These are phyloP conservation scores for Neocucurbitaria cava DNA, from an alignment of 2,329 filamentous ascomycete species.

Conservation along the genomic window DNA sequence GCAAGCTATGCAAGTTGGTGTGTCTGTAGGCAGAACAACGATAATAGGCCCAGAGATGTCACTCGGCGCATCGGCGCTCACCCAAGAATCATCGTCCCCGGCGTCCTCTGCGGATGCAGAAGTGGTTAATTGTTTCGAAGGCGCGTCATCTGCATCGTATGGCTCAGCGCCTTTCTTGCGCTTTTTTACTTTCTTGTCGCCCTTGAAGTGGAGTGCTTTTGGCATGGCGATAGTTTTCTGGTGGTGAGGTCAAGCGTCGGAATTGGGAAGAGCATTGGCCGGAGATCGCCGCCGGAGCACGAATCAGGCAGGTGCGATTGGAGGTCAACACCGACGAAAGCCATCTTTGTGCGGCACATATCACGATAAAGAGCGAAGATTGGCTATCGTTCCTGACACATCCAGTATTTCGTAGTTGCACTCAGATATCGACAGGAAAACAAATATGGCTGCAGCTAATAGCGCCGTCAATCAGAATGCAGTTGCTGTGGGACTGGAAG, in stretches of 20 bases:
- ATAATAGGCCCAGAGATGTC: conserved; percentile 85
- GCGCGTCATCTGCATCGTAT: conserved; percentile 49
- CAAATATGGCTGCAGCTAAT: conserved; percentile 28
- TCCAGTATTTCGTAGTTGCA: background rate
- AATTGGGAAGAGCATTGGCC: conserved; percentile 12
- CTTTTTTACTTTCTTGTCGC: conserved; percentile 95
- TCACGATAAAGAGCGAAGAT: conserved; percentile 21
- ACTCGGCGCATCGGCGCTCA: conserved; percentile 75
- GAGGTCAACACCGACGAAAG: conserved; percentile 17
- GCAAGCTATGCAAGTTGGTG: conserved; percentile 78
- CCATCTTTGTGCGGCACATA: conserved; percentile 9
- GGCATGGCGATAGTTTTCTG: conserved; percentile 65
- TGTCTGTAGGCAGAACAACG: conserved; percentile 78
- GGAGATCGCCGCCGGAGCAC: conserved; percentile 35
- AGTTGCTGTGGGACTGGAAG: conserved; percentile 44
- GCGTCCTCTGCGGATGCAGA: conserved; percentile 51
- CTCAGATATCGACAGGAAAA: background rate
- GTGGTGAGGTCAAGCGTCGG: conserved; percentile 19
- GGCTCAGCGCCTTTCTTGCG: conserved; percentile 73
- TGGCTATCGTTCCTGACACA: background rate
- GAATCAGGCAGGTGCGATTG: conserved; percentile 38
- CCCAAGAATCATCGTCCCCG: conserved; percentile 85
- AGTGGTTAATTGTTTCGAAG: conserved; percentile 45
- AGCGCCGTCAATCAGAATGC: conserved; percentile 32
- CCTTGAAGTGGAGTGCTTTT: conserved; percentile 92